phyloP scores from a whole-genome alignment of 257 asterid genomes.

The Solanum rostratum region DNA sequence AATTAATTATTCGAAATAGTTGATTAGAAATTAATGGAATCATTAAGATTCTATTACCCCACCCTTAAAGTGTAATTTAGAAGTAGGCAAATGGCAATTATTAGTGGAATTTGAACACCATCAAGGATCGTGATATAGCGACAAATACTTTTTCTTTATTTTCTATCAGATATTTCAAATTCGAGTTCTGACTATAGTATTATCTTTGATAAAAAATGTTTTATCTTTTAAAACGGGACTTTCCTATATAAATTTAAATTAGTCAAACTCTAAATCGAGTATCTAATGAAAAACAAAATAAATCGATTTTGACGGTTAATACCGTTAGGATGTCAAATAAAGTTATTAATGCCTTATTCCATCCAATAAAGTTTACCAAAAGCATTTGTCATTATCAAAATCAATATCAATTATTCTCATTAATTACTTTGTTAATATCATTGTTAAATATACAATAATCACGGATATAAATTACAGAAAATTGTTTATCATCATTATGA shows the following conservation, averaged over 20 bases:
- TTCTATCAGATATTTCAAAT: too few species aligned
- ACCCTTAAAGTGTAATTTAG: constrained; percentile 14
- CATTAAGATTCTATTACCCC: constrained; percentile 24
- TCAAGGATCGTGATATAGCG: neutral
- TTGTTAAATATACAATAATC: neutral
- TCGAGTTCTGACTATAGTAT: too few species aligned
- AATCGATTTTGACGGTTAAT: constrained; percentile 30
- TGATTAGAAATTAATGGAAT: neutral
- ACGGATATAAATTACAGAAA: neutral
- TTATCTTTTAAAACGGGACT: neutral
- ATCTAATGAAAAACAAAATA: neutral
- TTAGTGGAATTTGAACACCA: neutral
- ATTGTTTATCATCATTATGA: neutral
- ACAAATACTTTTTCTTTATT: too few species aligned
- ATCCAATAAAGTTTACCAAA: neutral
- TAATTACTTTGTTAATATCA: neutral
- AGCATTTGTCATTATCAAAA: neutral
- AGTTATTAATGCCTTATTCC: neutral
- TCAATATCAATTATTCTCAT: neutral
- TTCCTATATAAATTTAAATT: neutral
- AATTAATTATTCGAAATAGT: neutral
- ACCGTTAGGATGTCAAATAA: constrained; percentile 31
- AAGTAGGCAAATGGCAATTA: neutral
- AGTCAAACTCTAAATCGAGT: neutral
- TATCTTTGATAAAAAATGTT: too few species aligned